Conservation (phyloP, 2,329 filamentous ascomycete genomes). For the Sodiomyces alkalinus region DNA sequence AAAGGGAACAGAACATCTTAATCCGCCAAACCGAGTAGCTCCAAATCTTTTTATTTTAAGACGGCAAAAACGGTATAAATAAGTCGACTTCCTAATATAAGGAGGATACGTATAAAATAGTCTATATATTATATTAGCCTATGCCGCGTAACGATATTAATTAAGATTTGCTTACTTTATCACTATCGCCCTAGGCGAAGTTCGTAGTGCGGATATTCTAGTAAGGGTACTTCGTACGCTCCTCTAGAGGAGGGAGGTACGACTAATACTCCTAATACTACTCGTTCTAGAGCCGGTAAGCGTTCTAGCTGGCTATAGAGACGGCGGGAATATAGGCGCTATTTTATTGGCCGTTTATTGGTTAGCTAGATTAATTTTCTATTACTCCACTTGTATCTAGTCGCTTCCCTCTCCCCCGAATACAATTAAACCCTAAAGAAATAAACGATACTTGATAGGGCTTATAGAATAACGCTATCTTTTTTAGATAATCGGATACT, state of each 20-base stretch:
- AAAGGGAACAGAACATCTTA: no score
- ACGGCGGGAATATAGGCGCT: conserved; percentile 66
- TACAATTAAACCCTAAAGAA: no score
- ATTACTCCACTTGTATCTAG: not conserved
- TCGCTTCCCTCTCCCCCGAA: not conserved
- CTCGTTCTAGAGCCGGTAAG: conserved; percentile 81
- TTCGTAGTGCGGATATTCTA: conserved; percentile 97
- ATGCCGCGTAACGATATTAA: conserved; percentile 4
- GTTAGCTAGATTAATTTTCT: conserved; percentile 10
- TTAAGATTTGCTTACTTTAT: conserved; percentile 52
- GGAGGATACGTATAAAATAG: conserved; percentile 44
- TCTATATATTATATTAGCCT: conserved; percentile 23
- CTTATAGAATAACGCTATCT: no score
- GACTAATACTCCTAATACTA: conserved; percentile 96
- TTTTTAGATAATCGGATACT: not conserved
- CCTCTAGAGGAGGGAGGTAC: conserved; percentile 76
- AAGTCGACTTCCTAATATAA: no score
- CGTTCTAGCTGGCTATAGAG: conserved; percentile 60
- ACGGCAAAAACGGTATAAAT: no score
- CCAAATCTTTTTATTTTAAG: no score
- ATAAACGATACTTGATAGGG: no score
- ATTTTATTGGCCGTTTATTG: conserved; percentile 8
- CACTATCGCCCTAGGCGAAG: conserved; percentile 86
- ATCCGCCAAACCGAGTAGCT: no score
- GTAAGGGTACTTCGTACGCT: conserved; percentile 87